Conservation (phyloP, 768 basidiomycete species). For the Pleurotus salmoneostramineus region DNA sequence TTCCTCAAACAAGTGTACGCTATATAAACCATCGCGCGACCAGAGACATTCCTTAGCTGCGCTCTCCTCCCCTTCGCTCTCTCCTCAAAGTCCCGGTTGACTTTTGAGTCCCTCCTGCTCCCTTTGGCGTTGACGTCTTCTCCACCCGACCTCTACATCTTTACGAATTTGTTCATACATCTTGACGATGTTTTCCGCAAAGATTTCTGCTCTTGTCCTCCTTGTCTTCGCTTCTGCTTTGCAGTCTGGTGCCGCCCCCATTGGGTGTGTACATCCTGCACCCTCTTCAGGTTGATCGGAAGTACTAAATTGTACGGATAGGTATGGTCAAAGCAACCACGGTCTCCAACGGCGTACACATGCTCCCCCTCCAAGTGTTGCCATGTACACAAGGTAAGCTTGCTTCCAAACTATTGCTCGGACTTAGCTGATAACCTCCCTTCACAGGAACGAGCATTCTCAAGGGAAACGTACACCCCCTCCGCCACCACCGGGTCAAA, state of each 20-base stretch:
- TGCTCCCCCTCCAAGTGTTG: neutral
- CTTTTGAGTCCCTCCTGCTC: neutral
- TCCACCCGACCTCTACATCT: neutral
- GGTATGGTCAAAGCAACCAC: neutral
- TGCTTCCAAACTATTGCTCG: neutral
- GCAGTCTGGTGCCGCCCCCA: neutral
- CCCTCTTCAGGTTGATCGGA: neutral
- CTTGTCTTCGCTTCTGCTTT: neutral
- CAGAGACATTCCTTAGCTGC: neutral
- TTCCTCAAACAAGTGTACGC: too few relatives aligned
- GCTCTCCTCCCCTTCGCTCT: neutral
- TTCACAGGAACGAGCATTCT: neutral
- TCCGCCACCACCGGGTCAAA: neutral
- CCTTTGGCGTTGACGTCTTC: neutral
- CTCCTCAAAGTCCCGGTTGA: constrained; percentile 6
- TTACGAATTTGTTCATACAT: neutral
- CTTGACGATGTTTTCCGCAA: constrained; percentile 1
- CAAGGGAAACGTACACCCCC: neutral
- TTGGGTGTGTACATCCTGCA: neutral
- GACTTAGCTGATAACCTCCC: neutral
- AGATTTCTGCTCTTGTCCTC: neutral
- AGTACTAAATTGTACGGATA: neutral
- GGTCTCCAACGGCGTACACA: neutral
- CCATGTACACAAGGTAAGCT: neutral
- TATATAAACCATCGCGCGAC: neutral